Base-by-base conservation (phyloP, 345 rosid genomes). In the Noccaea bulbosa region DNA sequence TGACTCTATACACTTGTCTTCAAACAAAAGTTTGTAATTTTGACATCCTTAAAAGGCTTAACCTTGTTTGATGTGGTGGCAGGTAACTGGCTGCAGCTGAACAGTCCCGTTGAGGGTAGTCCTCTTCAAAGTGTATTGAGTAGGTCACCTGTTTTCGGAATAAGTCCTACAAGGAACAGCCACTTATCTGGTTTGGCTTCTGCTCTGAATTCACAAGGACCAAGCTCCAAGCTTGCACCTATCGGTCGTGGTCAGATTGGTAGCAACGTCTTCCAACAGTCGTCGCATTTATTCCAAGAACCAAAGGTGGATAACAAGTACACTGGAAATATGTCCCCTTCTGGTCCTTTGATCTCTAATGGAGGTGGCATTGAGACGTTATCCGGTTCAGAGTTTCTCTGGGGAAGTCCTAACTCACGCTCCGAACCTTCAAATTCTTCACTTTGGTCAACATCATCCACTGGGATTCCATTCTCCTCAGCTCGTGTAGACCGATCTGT, bases 311-410 rank as follows among this genome's bases (percentile, higher is more conserved):
- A 83, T 73, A 70, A 62, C 52, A 78, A 79, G 49, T 80, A 75
- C 56, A 75, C 58, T 11, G 86, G 80, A 72, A 76, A 72, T 11
- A 10, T 80, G 22, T 83, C 94, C 15, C 74, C 83, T 50, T 78
- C 84, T 64, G 79, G 86, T 49, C 83, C 83, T 51, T 78, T 85
- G 60, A 67, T 65, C 12, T 81, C 86, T 22, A 84, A 76, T 71
- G 83, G 86, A 47, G 84, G 87, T 38, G 81, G 81, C 38, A 41
- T 84, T 57, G 88, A 82, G 68, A 82, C 80, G 27, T 69, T 92
- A 44, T 84, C 98, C 0, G 98, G 96, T 37, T 83, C 95, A 49
- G 91, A 92, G 75, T 92, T 90, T 78, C 98, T 92, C 17, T 92
- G 96, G 98, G 96, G 98, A 70, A 88, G 94, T 76, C 88, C 88